Evolutionary conservation across 306 rosid genomes (phyloP), one percentile per base, ranked within the genome.

Genomic region (Hippophae tibetana): DNA sequence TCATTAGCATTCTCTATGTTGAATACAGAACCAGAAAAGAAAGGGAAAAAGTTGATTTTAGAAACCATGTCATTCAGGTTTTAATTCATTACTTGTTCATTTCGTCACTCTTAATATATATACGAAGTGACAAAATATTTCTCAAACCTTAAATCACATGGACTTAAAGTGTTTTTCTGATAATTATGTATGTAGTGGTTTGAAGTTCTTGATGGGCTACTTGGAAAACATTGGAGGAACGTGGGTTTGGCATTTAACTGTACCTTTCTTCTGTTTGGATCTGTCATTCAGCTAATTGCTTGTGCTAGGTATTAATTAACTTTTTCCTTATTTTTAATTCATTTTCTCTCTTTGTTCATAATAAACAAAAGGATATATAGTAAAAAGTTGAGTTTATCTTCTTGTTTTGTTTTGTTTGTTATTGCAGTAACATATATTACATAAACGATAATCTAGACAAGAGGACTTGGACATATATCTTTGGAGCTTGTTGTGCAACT

Each of bases 401-500:
- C 27, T 26, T 54, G 42, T 26, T 45, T 61, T 43, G 47, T 61
- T 45, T 61, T 43, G 47, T 61, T 45, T 9, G 13, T 49, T 38
- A 31, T 61, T 57, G 71, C 90, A 92, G 99, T 71, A 92, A 92
- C 72, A 92, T 92, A 76, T 92, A 92, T 78, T 92, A 92, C 81
- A 92, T 92, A 73, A 92, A 92, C 49, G 99, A 92, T 52, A 86
- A 88, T 76, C 73, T 92, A 60, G 99, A 92, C 94, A 92, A 92
- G 84, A 88, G 99, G 60, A 92, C 99, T 26, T 92, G 99, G 99
- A 92, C 99, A 10, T 92, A 92, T 47, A 92, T 92, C 66, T 92
- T 92, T 70, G 99, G 96, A 69, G 99, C 99, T 9, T 92, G 99
- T 41, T 92, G 99, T 77, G 99, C 99, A 57, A 92, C 99, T 73